Conservation (phyloP, 1,284 basidiomycete genomes). For the Puccinia horiana region DNA sequence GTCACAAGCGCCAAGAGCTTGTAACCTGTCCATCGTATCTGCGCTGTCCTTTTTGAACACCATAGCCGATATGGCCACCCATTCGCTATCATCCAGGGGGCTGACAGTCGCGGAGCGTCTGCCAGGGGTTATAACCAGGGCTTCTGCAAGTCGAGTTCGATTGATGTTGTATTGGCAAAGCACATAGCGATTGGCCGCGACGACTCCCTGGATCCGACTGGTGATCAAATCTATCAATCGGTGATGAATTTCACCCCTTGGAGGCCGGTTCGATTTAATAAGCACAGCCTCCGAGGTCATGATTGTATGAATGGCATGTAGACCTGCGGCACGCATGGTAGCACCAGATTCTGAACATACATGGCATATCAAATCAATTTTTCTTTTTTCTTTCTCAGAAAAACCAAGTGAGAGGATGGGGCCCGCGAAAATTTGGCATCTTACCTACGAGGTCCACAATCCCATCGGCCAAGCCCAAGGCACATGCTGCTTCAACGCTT, state of each 20-base stretch:
- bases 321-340: slow-evolving; percentile 89
- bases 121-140: slow-evolving; percentile 79
- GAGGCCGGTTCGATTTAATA: slow-evolving; percentile 72
- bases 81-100: slow-evolving; percentile 74
- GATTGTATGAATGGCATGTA: slow-evolving; percentile 87
- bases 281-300: slow-evolving; percentile 74
- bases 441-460: slow-evolving; percentile 69
- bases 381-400: neutral
- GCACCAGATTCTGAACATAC: slow-evolving; percentile 74
- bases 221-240: slow-evolving; percentile 77
- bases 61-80: slow-evolving; percentile 93
- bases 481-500: slow-evolving; percentile 95
- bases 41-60: slow-evolving; percentile 83
- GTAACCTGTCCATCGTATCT: slow-evolving; percentile 84
- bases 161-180: slow-evolving; percentile 24
- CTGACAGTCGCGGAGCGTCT: slow-evolving; percentile 85
- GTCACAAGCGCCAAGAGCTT: slow-evolving; percentile 81
- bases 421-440: slow-evolving; percentile 76
- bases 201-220: slow-evolving; percentile 73
- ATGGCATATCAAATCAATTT: neutral
- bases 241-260: slow-evolving; percentile 62
- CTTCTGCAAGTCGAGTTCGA: slow-evolving; percentile 59
- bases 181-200: slow-evolving; percentile 65
- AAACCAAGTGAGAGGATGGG: neutral
- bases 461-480: slow-evolving; percentile 92